These are phyloP conservation scores for Pharus latifolius DNA, from an alignment of 176 grass and related monocot genomes.

Conservation along the genomic window DNA sequence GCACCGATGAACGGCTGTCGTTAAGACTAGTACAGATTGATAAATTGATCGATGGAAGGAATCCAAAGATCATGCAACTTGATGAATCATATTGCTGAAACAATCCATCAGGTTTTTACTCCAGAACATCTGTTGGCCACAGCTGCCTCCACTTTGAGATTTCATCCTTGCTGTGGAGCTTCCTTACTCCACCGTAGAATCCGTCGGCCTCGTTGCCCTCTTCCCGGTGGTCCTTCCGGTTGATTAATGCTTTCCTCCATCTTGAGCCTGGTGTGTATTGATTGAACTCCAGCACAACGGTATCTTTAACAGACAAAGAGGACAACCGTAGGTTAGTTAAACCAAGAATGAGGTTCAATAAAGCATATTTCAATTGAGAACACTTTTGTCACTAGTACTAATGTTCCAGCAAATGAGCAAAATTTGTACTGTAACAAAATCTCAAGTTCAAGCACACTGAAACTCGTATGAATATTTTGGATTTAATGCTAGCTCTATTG, in stretches of 20 bases:
- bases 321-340: neutral
- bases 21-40: neutral
- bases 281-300: conserved; percentile 72
- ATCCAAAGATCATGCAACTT: conserved; percentile 6
- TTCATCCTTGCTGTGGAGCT: conserved; percentile 55
- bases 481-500: too few species aligned
- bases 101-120: conserved; percentile 15
- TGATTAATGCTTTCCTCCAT: conserved; percentile 66
- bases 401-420: too few species aligned
- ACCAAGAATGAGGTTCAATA: neutral
- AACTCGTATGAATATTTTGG: neutral
- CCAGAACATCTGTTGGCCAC: conserved; percentile 78
- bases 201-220: conserved; percentile 81
- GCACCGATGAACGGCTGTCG: neutral
- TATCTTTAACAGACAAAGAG: conserved; percentile 28
- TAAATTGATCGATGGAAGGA: conserved; percentile 3
- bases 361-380: too few species aligned
- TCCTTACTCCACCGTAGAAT: conserved; percentile 88
- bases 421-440: neutral
- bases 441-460: neutral
- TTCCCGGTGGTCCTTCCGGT: conserved; percentile 64
- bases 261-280: conserved; percentile 85
- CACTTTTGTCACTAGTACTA: too few species aligned
- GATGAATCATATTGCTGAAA: neutral
- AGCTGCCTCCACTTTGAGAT: conserved; percentile 73